A percentile compares a stretch with the other conserved stretches of the same genome.
Evolutionary conservation across 2,329 filamentous ascomycete species (phyloP).

Genomic region (Diaporthe sp.): DNA sequence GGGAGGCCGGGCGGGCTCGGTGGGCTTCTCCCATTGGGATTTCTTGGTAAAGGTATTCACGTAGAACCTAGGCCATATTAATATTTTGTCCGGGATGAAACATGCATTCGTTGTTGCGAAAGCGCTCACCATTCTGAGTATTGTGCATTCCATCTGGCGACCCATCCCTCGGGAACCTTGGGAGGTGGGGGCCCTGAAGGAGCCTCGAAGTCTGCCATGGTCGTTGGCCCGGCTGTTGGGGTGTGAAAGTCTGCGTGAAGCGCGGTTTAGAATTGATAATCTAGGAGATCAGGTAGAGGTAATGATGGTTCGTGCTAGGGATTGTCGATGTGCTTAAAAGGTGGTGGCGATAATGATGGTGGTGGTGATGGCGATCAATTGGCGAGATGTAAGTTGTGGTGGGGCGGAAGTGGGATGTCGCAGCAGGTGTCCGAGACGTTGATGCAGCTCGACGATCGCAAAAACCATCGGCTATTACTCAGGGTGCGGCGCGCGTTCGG

Average conservation of each 20-base stretch:
- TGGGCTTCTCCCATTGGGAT: conserved; percentile 92
- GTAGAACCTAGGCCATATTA: conserved; percentile 77
- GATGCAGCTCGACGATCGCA: conserved; percentile 30
- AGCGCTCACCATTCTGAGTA: conserved; percentile 80
- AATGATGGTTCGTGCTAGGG: neutral
- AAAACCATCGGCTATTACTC: neutral
- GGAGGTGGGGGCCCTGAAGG: conserved; percentile 70
- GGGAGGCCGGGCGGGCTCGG: conserved; percentile 69
- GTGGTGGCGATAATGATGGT: conserved; percentile 4
- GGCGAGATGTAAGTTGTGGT: conserved; percentile 34
- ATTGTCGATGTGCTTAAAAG: neutral
- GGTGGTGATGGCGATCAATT: conserved; percentile 5
- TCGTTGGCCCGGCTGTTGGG: conserved; percentile 8
- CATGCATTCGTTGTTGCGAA: conserved; percentile 1
- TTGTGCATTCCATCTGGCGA: conserved; percentile 86
- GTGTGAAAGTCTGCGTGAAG: neutral
- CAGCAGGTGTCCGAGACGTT: conserved; percentile 14
- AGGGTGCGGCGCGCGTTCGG: neutral
- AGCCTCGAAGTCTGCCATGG: conserved; percentile 68
- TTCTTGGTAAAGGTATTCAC: conserved; percentile 89
- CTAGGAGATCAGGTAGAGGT: neutral
- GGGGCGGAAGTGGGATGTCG: conserved; percentile 37
- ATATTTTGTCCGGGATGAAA: neutral
- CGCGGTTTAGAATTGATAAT: neutral
- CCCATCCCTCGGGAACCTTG: conserved; percentile 83